Evolutionary conservation across 108 stramenopile genomes (phyloP).

Genomic region (Cyclotella choctawhatcheeana): DNA sequence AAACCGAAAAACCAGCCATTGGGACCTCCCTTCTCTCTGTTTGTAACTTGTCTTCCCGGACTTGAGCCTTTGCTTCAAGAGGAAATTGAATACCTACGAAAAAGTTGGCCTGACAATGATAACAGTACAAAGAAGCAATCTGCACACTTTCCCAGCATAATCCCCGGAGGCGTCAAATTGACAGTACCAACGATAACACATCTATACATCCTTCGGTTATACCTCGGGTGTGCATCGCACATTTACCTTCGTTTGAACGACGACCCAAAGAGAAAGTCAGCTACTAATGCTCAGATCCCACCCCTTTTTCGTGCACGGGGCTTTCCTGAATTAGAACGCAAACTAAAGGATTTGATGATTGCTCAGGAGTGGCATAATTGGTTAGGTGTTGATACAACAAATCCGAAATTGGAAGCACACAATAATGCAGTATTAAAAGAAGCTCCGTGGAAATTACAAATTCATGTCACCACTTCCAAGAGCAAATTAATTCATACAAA

Average conservation of each 20-base stretch:
- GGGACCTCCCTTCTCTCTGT: slow-evolving; percentile 38
- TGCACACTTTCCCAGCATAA: not conserved
- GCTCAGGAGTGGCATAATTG: slow-evolving; percentile 54
- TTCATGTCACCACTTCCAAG: slow-evolving; percentile 66
- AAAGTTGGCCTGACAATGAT: slow-evolving; percentile 2
- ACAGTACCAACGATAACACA: slow-evolving; percentile 33
- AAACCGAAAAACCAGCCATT: slow-evolving; percentile 13
- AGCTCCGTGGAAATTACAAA: slow-evolving; percentile 37
- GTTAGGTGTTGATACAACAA: slow-evolving; percentile 29
- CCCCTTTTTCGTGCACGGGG: slow-evolving; percentile 62
- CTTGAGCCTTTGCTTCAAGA: slow-evolving; percentile 58
- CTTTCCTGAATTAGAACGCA: slow-evolving; percentile 68
- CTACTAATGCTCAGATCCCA: slow-evolving; percentile 13
- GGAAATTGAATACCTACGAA: slow-evolving; percentile 59
- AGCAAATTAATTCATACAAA: slow-evolving; percentile 73
- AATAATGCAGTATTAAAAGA: not conserved
- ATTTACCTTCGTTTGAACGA: slow-evolving; percentile 51
- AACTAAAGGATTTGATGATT: slow-evolving; percentile 57
- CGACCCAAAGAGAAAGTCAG: not conserved
- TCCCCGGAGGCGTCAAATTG: slow-evolving; percentile 51
- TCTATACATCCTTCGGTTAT: slow-evolving; percentile 60
- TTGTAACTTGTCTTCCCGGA: slow-evolving; percentile 74
- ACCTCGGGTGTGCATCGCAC: slow-evolving; percentile 69
- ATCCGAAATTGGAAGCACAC: not conserved
- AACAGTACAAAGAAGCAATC: not conserved